A percentile compares a stretch with the other conserved stretches of the same genome.
Conservation (phyloP, 2,329 filamentous ascomycete species). For the Aspergillus intermedius region DNA sequence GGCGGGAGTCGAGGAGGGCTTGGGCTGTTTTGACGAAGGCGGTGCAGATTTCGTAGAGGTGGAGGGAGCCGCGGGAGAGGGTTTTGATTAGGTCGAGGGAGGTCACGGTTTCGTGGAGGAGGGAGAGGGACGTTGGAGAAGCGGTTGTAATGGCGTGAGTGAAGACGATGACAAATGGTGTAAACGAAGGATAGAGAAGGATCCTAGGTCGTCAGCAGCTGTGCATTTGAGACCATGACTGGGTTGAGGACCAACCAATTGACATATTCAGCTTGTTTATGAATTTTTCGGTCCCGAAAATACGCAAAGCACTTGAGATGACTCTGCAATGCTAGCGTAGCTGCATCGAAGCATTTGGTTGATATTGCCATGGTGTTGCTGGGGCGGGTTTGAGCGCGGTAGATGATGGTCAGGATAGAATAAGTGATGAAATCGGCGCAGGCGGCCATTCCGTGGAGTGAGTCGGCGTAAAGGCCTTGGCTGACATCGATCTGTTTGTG, state of each 20-base stretch:
- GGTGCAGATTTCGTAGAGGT: constrained; percentile 16
- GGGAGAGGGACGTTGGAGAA: constrained; percentile 12
- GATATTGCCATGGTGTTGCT: constrained; percentile 18
- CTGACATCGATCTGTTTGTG: constrained; percentile 15
- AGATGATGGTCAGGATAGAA: constrained; percentile 19
- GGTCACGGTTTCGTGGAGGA: constrained; percentile 17
- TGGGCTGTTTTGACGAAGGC: constrained; percentile 19
- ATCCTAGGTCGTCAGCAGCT: constrained; percentile 5
- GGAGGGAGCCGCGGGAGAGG: constrained; percentile 14
- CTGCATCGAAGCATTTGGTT: constrained; percentile 20
- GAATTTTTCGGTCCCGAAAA: constrained; percentile 17
- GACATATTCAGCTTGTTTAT: constrained; percentile 23
- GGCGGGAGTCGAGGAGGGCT: constrained; percentile 16
- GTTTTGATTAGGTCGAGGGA: constrained; percentile 16
- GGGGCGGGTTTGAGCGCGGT: constrained; percentile 18
- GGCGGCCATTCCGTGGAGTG: constrained; percentile 19
- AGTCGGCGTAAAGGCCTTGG: constrained; percentile 17
- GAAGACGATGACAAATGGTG: constrained; percentile 23
- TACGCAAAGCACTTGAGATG: constrained; percentile 21
- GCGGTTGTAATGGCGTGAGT: constrained; percentile 22
- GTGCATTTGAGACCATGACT: too few relatives aligned
- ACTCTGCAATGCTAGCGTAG: constrained; percentile 18
- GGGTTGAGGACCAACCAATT: constrained; percentile 12
- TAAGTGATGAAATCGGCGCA: constrained; percentile 21
- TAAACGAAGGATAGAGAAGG: constrained; percentile 20